Evolutionary conservation across 169 alveolate species (phyloP).

Genomic region (Eimeria praecox): DNA sequence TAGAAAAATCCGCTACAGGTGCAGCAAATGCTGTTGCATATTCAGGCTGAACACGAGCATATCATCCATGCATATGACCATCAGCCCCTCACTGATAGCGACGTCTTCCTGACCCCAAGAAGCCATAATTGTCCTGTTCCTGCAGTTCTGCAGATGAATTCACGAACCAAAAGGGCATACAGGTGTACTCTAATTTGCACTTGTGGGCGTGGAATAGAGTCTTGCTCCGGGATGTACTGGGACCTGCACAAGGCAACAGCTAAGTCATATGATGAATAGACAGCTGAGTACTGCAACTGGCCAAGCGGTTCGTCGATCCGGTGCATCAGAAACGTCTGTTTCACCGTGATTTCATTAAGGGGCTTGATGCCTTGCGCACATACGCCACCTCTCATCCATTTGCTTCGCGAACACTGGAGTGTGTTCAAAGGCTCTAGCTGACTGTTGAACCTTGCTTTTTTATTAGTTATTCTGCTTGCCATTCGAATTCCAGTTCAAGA

Average conservation of each 20-base stretch:
- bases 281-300: not conserved
- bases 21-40: no score
- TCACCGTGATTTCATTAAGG: not conserved
- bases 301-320: no score
- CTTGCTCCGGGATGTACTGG: not conserved
- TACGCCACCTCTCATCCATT: no score
- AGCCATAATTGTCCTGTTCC: not conserved
- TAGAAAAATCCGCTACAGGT: no score
- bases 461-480: not conserved
- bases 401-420: no score
- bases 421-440: no score
- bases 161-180: not conserved
- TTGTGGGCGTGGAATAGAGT: no score
- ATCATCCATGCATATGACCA: not conserved
- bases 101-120: not conserved
- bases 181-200: not conserved
- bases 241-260: not conserved
- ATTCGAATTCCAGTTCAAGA: not conserved
- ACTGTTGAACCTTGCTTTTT: no score
- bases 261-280: not conserved
- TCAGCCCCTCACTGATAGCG: not conserved
- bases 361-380: not conserved
- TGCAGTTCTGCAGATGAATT: no score
- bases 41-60: no score
- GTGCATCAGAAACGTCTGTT: not conserved